Conservation (phyloP, 768 basidiomycete species). For the Hebeloma cylindrosporum region DNA sequence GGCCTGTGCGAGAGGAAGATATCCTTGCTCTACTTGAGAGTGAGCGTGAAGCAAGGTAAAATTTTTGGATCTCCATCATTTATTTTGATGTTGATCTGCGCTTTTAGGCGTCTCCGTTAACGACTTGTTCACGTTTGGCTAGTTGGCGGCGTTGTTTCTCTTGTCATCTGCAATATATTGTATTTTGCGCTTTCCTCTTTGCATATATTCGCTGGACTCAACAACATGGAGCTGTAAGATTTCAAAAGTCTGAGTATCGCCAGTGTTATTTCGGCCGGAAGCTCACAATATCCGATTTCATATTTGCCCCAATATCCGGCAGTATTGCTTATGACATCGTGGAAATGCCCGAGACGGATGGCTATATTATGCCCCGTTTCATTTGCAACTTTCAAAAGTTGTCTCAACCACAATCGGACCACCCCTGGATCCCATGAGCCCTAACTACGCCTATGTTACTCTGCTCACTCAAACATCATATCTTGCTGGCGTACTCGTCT, state of each 20-base stretch:
- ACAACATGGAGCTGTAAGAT: constrained; percentile 11
- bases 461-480: constrained; percentile 75
- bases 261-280: constrained; percentile 18
- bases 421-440: constrained; percentile 17
- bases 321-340: constrained; percentile 23
- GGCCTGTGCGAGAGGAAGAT: constrained; percentile 93
- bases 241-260: constrained; percentile 12
- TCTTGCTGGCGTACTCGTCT: constrained; percentile 60
- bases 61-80: not conserved
- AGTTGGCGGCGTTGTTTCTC: constrained; percentile 15
- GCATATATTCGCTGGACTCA: not conserved
- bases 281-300: constrained; percentile 18
- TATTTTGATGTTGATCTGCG: constrained; percentile 8
- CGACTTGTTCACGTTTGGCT: constrained; percentile 10
- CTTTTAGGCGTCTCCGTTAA: constrained; percentile 25
- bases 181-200: constrained; percentile 18
- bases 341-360: constrained; percentile 22
- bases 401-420: constrained; percentile 5
- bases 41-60: constrained; percentile 97
- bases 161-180: constrained; percentile 28
- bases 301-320: constrained; percentile 15
- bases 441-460: constrained; percentile 64
- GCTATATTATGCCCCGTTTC: constrained; percentile 23
- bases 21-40: constrained; percentile 96
- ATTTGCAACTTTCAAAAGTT: constrained; percentile 9